Base-by-base conservation (phyloP, 139 green algal genomes). In the Mesotaenium endlicherianum region DNA sequence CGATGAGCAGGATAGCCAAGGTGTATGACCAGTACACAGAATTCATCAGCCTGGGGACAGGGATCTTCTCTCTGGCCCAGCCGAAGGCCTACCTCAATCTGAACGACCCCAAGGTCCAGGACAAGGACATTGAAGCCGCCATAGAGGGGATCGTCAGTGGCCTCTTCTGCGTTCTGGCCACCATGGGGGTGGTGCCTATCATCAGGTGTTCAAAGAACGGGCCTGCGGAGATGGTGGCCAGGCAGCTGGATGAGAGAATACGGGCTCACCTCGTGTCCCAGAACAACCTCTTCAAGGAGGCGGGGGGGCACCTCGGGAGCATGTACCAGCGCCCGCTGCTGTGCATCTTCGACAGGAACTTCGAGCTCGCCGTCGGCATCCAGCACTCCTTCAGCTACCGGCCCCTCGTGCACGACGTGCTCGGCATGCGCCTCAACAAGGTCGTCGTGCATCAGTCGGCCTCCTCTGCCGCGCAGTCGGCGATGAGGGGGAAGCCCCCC, bases 301-400 rank as follows among this genome's bases (percentile, higher is more conserved):
- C 85, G 36, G 47, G 4, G 44, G 34, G 36, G 0, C 36, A 43
- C 3, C 31, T 64, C 42, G 45, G 75, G 40, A 40, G 36, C 20
- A 17, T 47, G 17, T 82, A 85, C 89, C 92, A 94, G 44, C 89
- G 97, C 44, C 97, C 97, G n/a, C 88, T 99, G 80, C 91, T 99
- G 41, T 93, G 90, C 71, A 88, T 99, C 0, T 97, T 99, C 75
- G 97, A 99, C 90, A 91, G 97, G 57, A 98, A 97, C 89, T 98
- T 97, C 78, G 97, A 99, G 90, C 90, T 99, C 17, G 90, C 88
- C 3, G 88, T 90, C 3, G 88, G 89, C 70, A 83, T 98, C 81
- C 94, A 98, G 88, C 97, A 99, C 83, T 60, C 84, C 11, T 99
- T 94, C 94, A 96, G 93, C 0, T 99, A 99, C 89, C 94, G 97